Evolutionary conservation across 1,139 yeast species (phyloP), one percentile per base, ranked within the genome.

Genomic region (Zhuliangozyma parablackwelliae): DNA sequence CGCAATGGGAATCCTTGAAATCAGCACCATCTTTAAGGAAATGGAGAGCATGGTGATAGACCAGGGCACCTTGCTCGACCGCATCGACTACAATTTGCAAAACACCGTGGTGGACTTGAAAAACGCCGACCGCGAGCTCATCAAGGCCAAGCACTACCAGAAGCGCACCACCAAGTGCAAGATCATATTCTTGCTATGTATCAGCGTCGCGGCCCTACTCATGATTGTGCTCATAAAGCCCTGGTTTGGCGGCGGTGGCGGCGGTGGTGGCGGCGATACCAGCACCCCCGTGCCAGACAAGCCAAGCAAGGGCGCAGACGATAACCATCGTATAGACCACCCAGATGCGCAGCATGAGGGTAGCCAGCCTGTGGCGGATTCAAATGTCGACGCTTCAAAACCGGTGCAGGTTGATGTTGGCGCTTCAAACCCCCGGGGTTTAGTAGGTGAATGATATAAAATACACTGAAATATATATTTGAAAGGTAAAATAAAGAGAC

Each of bases 1-100:
- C 39, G 97, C 98, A 3, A 88, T 87, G 70, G 96, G 97, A 32
- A 95, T 92, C 31, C 66, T 92, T 26, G 99, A 92, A 57, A 85
- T 92, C 2, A 85, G 94, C 31, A 88, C 94, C 2, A 92, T 94
- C 37, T 92, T 92, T 65, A 84, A 86, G 56, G 97, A 94, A 54
- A 78, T 92, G 76, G 97, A 94, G 51, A 78, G 80, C 26, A 72
- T 94, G 72, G 89, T 92, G 34, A 86, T 92, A 41, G 97, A 94
- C 54, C 98, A 92, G 60, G 98, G 98, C 2, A 88, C 97, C 0
- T 72, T 92, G 32, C 70, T 92, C 41, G 98, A 92, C 59, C 68
- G 97, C 47, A 90, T 92, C 39, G 98, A 89, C 60, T 90, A 90
- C 59, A 92, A 94, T 55, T 65, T 94, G 42, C 85, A 84, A 43